phyloP scores from a whole-genome alignment of 2,329 filamentous ascomycete species.

The Cladorrhinum sp. region DNA sequence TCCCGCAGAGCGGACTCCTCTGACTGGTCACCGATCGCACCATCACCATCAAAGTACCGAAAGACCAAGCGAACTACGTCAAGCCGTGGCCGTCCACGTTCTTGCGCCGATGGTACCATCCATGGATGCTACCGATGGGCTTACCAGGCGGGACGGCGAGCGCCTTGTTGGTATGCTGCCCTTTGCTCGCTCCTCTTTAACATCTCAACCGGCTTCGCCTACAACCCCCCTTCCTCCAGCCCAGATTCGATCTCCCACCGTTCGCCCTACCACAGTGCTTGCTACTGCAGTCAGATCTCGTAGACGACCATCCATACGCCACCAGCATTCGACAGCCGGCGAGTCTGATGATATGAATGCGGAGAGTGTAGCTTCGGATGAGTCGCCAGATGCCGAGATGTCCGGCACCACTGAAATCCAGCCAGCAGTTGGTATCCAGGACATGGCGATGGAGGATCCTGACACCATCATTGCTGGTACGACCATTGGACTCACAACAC shows the following conservation, averaged over 20 bases:
- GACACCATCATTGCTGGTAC: constrained; percentile 75
- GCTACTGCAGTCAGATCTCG: constrained; percentile 55
- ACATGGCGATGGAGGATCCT: constrained; percentile 74
- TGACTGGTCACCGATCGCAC: constrained; percentile 35
- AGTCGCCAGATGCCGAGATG: constrained; percentile 72
- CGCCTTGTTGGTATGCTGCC: constrained; percentile 79
- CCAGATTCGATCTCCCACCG: constrained; percentile 56
- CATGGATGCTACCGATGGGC: constrained; percentile 68
- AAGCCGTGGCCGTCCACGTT: constrained; percentile 56
- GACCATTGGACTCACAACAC: constrained; percentile 70
- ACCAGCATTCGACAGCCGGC: constrained; percentile 78
- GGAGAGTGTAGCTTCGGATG: constrained; percentile 79
- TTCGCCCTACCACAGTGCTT: constrained; percentile 51
- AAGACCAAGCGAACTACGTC: constrained; percentile 38
- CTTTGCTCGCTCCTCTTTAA: constrained; percentile 63
- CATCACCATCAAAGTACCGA: constrained; percentile 44
- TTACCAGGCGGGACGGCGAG: constrained; percentile 78
- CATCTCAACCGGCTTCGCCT: constrained; percentile 89
- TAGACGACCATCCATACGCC: constrained; percentile 79
- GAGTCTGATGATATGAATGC: constrained; percentile 83
- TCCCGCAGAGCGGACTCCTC: constrained; percentile 67
- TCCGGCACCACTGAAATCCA: constrained; percentile 78
- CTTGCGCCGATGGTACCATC: constrained; percentile 64
- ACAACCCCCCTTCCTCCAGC: constrained; percentile 75
- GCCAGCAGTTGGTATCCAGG: constrained; percentile 78